These are phyloP conservation scores for Lentinula guzmanii DNA, from an alignment of 768 basidiomycete genomes.

Conservation along the genomic window DNA sequence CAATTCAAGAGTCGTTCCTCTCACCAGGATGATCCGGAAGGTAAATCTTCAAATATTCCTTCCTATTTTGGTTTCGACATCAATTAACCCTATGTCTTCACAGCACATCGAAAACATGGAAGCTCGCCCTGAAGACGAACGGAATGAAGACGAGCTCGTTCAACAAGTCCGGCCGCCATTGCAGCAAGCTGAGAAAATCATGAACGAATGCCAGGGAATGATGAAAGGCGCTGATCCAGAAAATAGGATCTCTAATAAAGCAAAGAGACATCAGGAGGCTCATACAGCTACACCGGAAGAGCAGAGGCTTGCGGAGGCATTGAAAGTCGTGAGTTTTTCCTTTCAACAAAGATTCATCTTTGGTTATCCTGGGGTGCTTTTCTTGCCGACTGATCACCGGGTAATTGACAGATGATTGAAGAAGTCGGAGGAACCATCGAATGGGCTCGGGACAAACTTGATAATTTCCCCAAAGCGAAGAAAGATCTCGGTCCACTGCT, in stretches of 20 bases:
- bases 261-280: conserved; percentile 26
- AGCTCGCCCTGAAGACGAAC: conserved; percentile 26
- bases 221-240: conserved; percentile 31
- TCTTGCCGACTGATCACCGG: background rate
- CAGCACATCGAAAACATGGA: conserved; percentile 30
- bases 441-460: conserved; percentile 30
- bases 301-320: conserved; percentile 29
- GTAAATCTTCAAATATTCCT: too few relatives aligned
- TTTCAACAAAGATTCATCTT: too few relatives aligned
- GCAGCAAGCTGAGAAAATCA: conserved; percentile 29
- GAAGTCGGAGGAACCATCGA: conserved; percentile 32
- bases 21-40: conserved; percentile 30
- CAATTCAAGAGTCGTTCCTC: conserved; percentile 22
- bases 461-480: conserved; percentile 32
- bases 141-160: conserved; percentile 27
- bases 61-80: background rate
- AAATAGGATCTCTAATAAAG: conserved; percentile 25
- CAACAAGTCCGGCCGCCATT: conserved; percentile 29
- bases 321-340: conserved; percentile 24
- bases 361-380: too few relatives aligned
- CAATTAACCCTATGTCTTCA: too few relatives aligned
- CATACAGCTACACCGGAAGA: conserved; percentile 31
- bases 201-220: conserved; percentile 31
- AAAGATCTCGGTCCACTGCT: conserved; percentile 29
- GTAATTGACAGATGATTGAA: conserved; percentile 21